phyloP scores from a whole-genome alignment of 2,329 filamentous ascomycete genomes.

The Lasiodiplodia gonubiensis region DNA sequence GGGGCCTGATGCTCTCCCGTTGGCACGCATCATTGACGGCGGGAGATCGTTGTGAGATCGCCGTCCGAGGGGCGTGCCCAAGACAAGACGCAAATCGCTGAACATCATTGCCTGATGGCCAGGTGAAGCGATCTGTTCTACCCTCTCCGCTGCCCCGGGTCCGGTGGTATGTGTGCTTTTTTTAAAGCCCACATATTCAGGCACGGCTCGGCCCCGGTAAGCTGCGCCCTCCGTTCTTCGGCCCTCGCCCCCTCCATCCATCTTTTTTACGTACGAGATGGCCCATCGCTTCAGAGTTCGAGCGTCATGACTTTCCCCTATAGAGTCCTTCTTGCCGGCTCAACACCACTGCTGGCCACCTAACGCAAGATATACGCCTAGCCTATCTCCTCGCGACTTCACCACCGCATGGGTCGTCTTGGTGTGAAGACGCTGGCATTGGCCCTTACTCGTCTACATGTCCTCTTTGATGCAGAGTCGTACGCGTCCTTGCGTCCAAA shows the following conservation, averaged over 20 bases:
- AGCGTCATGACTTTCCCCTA: too few species aligned
- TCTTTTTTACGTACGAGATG: conserved; percentile 11
- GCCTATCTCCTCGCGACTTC: too few species aligned
- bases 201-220: background rate
- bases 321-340: too few species aligned
- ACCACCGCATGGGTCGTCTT: too few species aligned
- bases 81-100: conserved; percentile 7
- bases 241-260: background rate
- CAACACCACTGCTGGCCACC: too few species aligned
- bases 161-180: background rate
- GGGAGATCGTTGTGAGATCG: conserved; percentile 21
- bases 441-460: background rate
- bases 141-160: background rate
- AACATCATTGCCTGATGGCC: background rate
- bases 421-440: background rate
- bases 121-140: background rate
- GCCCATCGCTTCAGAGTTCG: background rate
- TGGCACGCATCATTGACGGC: background rate
- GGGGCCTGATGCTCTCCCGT: background rate
- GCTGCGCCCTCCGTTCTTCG: background rate
- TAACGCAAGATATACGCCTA: too few species aligned
- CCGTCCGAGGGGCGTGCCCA: background rate
- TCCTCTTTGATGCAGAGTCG: background rate
- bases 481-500: background rate
- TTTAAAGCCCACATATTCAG: background rate